A percentile compares a stretch with the other conserved stretches of the same genome.
Evolutionary conservation across 345 rosid species (phyloP).

Genomic region (Lumnitzera littorea): DNA sequence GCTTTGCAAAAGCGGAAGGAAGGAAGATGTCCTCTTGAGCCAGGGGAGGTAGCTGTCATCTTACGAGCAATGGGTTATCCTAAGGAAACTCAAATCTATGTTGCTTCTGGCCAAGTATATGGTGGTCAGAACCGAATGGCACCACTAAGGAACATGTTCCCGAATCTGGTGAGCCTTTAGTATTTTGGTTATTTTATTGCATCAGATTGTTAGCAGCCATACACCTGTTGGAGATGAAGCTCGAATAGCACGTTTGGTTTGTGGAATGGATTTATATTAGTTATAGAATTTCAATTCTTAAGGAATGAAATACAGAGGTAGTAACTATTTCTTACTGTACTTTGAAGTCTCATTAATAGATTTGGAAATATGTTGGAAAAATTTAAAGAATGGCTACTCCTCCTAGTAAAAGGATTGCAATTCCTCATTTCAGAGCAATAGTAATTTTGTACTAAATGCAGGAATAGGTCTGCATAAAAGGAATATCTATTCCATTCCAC

Average conservation of each 20-base stretch:
- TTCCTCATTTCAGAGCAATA: too few species aligned
- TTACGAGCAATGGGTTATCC: slow-evolving; percentile 98
- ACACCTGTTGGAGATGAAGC: background rate
- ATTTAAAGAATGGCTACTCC: too few species aligned
- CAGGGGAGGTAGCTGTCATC: slow-evolving; percentile 98
- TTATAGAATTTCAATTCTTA: too few species aligned
- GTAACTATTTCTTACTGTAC: too few species aligned
- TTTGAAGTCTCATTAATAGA: too few species aligned
- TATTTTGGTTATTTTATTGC: background rate
- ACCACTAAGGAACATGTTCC: slow-evolving; percentile 95
- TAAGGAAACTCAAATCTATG: slow-evolving; percentile 96
- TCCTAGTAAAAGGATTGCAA: too few species aligned
- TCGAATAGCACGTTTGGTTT: background rate
- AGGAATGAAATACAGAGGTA: too few species aligned
- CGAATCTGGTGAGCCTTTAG: slow-evolving; percentile 62
- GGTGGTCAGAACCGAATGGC: slow-evolving; percentile 99
- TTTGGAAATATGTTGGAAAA: too few species aligned
- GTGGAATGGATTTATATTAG: too few species aligned
- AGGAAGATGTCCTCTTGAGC: slow-evolving; percentile 99
- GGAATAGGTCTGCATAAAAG: too few species aligned
- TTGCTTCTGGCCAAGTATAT: slow-evolving; percentile 98
- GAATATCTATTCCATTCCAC: too few species aligned
- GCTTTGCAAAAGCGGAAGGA: slow-evolving; percentile 97
- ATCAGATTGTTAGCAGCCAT: background rate
- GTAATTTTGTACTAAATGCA: too few species aligned